A percentile compares a stretch with the other conserved stretches of the same genome.
phyloP scores from a whole-genome alignment of 2,329 filamentous ascomycete species.

The Xylariaceae sp. region DNA sequence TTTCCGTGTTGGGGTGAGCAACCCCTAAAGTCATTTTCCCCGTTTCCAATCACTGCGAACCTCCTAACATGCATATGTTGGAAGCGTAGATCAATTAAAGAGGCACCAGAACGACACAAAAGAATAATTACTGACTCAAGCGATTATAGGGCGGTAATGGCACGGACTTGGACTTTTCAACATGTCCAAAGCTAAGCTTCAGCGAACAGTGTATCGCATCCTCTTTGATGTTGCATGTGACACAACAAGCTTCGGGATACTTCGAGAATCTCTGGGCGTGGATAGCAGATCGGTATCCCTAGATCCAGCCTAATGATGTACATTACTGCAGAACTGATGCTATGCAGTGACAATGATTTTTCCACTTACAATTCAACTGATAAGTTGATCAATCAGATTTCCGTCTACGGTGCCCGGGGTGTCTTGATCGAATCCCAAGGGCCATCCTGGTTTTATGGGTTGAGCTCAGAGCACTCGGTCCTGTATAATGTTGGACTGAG shows the following conservation, averaged over 20 bases:
- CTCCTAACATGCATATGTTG: too few species aligned
- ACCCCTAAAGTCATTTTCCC: conserved; percentile 4
- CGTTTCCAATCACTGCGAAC: not conserved
- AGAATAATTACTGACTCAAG: not conserved
- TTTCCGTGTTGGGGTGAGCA: conserved; percentile 1
- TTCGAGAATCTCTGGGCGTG: conserved; percentile 59
- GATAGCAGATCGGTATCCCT: conserved; percentile 60
- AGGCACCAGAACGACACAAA: conserved; percentile 29
- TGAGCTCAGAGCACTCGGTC: conserved; percentile 35
- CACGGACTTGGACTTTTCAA: conserved; percentile 59
- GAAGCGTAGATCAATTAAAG: too few species aligned
- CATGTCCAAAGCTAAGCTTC: conserved; percentile 36
- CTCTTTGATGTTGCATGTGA: conserved; percentile 49
- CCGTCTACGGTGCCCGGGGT: conserved; percentile 29
- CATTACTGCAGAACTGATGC: not conserved
- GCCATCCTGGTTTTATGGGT: conserved; percentile 62
- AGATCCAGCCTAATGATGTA: conserved; percentile 12
- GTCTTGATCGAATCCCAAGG: conserved; percentile 34
- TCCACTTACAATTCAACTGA: not conserved
- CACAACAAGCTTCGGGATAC: conserved; percentile 42
- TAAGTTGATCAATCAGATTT: conserved; percentile 23
- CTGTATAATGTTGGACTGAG: conserved; percentile 60
- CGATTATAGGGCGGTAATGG: conserved; percentile 52
- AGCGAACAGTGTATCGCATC: conserved; percentile 57
- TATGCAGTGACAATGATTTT: conserved; percentile 1